Evolutionary conservation across 2,329 filamentous ascomycete genomes (phyloP), one percentile per base, ranked within the genome.

Genomic region (Colletotrichum chlorophyti): DNA sequence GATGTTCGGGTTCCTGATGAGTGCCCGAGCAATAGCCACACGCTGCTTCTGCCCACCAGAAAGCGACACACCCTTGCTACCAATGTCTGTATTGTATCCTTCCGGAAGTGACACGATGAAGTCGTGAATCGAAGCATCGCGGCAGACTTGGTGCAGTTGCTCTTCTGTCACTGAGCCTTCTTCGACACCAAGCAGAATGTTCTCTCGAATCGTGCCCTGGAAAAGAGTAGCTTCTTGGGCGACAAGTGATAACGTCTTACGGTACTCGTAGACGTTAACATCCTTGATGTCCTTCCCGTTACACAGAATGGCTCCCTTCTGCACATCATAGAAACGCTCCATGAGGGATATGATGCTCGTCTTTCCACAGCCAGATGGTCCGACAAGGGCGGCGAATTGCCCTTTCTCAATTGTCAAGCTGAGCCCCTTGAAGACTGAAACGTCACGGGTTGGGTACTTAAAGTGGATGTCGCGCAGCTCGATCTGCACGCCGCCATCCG

Each of bases 171-270:
- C 76, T 0, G 78, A 72, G 1, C 77, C 75, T 1, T 83, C 79
- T 26, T 81, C 75, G 17, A 91, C 83, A 15, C 88, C 89, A 0
- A 91, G 77, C 2, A 88, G 71, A 49, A 91, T 84, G 64, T 91
- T 91, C 60, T 93, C 89, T 15, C 84, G 81, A 17, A 92, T 43
- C 52, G 69, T 73, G 63, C 86, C 87, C 69, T 87, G 85, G 66
- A 91, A 92, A 0, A 93, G 79, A 0, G 86, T 87, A 8, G 90
- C 82, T 68, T 93, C 90, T 70, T 93, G 90, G 4, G 88, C 85
- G 0, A 93, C 90, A 0, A 93, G 80, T 2, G 88, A 88, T 11
- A 93, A 77, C 31, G 84, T 74, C 53, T 80, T 79, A 35, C 90
- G 83, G 68, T 91, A 91, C 15, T 80, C 74, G 59, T 79, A 79